Evolutionary conservation across 495 filamentous ascomycete species (phyloP).

Genomic region (Hyaloscypha hepaticicola): DNA sequence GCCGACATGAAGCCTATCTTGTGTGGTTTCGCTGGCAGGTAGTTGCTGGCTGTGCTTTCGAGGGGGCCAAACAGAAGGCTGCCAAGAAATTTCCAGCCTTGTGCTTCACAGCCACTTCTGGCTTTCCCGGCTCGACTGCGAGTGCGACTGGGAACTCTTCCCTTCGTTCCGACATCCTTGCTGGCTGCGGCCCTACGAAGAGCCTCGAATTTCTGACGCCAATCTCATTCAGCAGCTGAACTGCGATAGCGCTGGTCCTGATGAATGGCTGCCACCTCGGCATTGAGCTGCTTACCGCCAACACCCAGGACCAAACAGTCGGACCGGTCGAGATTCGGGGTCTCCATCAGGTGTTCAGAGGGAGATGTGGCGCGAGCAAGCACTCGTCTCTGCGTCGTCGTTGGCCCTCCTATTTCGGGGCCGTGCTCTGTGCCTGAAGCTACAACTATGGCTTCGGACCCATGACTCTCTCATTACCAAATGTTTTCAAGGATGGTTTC

Average conservation of each 20-base stretch:
- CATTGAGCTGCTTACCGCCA: background rate
- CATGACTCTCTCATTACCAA: background rate
- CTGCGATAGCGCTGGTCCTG: background rate
- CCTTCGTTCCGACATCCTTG: background rate
- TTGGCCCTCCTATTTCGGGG: background rate
- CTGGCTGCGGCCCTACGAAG: background rate
- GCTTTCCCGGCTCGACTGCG: no score
- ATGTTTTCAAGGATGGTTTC: background rate
- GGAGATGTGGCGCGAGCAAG: background rate
- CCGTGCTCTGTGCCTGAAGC: background rate
- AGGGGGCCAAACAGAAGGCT: background rate
- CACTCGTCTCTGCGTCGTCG: background rate
- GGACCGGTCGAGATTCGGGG: background rate
- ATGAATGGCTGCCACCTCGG: background rate
- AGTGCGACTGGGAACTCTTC: background rate
- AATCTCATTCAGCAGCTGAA: background rate
- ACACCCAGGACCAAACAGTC: background rate
- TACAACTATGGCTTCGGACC: no score
- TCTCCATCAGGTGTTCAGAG: background rate
- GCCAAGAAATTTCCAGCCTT: background rate
- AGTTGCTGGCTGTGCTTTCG: background rate
- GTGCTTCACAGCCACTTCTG: background rate
- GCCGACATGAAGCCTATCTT: background rate
- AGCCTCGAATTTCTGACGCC: background rate
- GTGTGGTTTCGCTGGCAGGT: no score